These are phyloP conservation scores for Tanacetum coccineum DNA, from an alignment of 129 eudicot genomes.

Conservation along the genomic window DNA sequence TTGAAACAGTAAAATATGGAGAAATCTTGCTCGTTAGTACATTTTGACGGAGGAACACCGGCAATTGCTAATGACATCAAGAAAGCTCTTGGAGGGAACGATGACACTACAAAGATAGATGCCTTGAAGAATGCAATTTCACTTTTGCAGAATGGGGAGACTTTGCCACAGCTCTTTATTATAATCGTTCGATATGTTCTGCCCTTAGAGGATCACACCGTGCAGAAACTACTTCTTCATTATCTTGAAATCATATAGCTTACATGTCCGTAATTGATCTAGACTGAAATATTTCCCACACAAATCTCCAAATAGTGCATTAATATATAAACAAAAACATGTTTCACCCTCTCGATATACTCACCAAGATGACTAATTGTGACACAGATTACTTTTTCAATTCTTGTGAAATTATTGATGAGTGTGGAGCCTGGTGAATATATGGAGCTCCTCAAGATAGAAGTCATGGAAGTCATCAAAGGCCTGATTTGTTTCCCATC, in stretches of 20 bases:
- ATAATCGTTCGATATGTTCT: conserved; percentile 71
- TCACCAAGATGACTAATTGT: no score
- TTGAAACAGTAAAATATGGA: conserved; percentile 52
- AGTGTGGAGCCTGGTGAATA: no score
- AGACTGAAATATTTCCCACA: no score
- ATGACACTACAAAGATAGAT: conserved; percentile 48
- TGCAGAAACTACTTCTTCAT: conserved; percentile 65
- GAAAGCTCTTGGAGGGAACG: conserved; percentile 84
- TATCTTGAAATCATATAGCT: conserved; percentile 84
- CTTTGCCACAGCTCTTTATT: conserved; percentile 11
- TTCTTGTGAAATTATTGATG: no score
- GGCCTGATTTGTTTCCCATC: no score
- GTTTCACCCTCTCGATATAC: no score
- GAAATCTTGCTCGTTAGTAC: conserved; percentile 74
- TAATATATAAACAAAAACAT: no score
- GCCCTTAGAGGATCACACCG: conserved; percentile 83
- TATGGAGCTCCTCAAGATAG: no score
- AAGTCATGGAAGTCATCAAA: no score
- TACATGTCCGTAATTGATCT: no score
- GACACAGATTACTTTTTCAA: no score
- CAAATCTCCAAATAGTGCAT: no score
- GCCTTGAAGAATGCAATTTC: conserved; percentile 84
- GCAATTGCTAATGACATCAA: conserved; percentile 90
- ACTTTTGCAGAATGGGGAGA: conserved; percentile 84
- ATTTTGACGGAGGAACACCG: conserved; percentile 90